Conservation (phyloP, 2,329 filamentous ascomycete species). For the Raffaelea deltoideospora region DNA sequence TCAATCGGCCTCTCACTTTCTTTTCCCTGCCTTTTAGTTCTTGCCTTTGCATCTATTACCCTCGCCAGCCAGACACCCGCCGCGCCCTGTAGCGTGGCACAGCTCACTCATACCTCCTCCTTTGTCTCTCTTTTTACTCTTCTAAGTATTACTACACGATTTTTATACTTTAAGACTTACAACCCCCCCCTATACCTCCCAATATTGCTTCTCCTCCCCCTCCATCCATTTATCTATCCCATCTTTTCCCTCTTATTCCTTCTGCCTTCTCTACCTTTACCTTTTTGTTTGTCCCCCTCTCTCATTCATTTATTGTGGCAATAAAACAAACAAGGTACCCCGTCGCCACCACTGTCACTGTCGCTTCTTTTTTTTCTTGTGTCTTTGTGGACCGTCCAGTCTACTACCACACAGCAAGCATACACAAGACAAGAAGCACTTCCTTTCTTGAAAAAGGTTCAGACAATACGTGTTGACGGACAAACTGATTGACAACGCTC, state of each 20-base stretch:
- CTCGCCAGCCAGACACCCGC: no score
- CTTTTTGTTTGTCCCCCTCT: neutral
- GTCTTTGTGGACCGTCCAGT: no score
- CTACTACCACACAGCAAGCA: neutral
- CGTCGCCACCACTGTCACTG: neutral
- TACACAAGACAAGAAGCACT: neutral
- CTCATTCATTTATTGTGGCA: neutral
- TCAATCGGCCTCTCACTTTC: no score
- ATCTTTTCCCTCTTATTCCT: neutral
- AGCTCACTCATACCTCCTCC: neutral
- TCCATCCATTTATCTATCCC: conserved; percentile 1
- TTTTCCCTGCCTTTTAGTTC: neutral
- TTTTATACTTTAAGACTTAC: no score
- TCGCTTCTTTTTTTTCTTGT: neutral
- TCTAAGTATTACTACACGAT: no score
- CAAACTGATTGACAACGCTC: no score
- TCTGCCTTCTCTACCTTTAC: neutral
- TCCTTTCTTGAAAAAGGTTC: neutral
- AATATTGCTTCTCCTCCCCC: neutral
- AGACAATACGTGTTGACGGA: no score
- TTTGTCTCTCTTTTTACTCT: no score
- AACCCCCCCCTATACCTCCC: neutral
- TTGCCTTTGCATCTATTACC: neutral
- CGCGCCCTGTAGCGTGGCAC: no score
- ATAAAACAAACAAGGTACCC: neutral